phyloP scores from a whole-genome alignment of 202 grass and related monocot genomes.

The Schoenoplectus triqueter region DNA sequence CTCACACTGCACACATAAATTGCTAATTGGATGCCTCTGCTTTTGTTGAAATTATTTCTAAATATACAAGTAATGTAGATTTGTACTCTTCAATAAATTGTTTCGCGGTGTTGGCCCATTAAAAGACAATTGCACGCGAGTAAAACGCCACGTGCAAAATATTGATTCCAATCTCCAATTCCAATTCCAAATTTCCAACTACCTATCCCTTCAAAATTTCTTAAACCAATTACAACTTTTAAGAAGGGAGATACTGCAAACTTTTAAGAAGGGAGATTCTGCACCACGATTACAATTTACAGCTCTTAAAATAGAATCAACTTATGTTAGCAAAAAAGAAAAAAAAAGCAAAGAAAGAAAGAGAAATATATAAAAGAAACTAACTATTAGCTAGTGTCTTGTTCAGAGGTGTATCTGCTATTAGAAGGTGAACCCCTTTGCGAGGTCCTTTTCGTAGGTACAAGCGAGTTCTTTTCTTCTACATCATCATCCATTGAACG shows the following conservation, averaged over 20 bases:
- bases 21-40: too few relatives aligned
- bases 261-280: background rate
- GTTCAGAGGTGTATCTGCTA: conserved; percentile 66
- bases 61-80: too few relatives aligned
- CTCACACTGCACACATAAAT: too few relatives aligned
- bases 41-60: too few relatives aligned
- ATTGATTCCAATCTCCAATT: too few relatives aligned
- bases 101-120: background rate
- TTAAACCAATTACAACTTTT: background rate
- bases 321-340: background rate
- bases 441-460: conserved; percentile 60
- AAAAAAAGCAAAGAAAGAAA: conserved; percentile 24
- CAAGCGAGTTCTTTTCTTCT: conserved; percentile 68
- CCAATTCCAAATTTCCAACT: background rate
- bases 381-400: conserved; percentile 41
- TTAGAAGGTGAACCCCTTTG: conserved; percentile 56
- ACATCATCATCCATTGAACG: conserved; percentile 43
- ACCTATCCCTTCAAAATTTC: background rate
- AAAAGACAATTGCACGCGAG: background rate
- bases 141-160: background rate
- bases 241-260: too few relatives aligned
- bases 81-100: background rate
- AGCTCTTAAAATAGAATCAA: background rate
- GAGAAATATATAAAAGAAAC: background rate
- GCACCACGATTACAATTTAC: conserved; percentile 10